Evolutionary conservation across 495 filamentous ascomycete species (phyloP).

Genomic region (Talaromyces borbonicus): DNA sequence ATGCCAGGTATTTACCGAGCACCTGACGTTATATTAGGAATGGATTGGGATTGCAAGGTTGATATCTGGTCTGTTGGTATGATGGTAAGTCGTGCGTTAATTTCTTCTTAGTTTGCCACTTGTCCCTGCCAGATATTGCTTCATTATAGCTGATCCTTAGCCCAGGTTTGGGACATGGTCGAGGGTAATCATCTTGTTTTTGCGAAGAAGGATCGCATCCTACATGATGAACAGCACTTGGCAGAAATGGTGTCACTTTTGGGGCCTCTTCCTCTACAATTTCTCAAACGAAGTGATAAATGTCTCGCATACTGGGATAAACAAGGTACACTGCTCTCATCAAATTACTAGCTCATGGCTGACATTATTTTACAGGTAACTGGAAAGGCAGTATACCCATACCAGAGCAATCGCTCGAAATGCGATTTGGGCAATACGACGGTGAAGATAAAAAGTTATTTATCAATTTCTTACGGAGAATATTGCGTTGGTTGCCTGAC

Average conservation of each 20-base stretch:
- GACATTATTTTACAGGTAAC: conserved; percentile 15
- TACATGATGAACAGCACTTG: conserved; percentile 19
- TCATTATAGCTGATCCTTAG: not conserved
- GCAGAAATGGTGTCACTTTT: conserved; percentile 26
- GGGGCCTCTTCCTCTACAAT: conserved; percentile 23
- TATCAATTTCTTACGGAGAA: conserved; percentile 23
- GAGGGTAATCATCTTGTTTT: conserved; percentile 12
- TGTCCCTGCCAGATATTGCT: not conserved
- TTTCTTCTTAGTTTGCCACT: not conserved
- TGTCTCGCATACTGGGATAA: conserved; percentile 22
- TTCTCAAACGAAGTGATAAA: conserved; percentile 16
- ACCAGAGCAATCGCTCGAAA: conserved; percentile 18
- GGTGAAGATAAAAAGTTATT: conserved; percentile 23
- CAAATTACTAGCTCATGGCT: not conserved
- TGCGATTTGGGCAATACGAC: conserved; percentile 15
- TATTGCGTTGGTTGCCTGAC: conserved; percentile 33
- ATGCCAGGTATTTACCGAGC: conserved; percentile 32
- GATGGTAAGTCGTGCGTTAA: conserved; percentile 17
- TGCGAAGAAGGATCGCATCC: conserved; percentile 10
- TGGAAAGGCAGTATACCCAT: conserved; percentile 22
- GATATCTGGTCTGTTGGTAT: conserved; percentile 34
- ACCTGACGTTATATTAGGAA: conserved; percentile 29
- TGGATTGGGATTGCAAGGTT: conserved; percentile 26
- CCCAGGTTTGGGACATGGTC: conserved; percentile 14
- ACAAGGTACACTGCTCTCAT: conserved; percentile 12